Percentiles rank a stretch among this genome's conserved stretches.
These are phyloP conservation scores for Cystobasidium ongulense DNA, from an alignment of 768 basidiomycete genomes.

Conservation along the genomic window DNA sequence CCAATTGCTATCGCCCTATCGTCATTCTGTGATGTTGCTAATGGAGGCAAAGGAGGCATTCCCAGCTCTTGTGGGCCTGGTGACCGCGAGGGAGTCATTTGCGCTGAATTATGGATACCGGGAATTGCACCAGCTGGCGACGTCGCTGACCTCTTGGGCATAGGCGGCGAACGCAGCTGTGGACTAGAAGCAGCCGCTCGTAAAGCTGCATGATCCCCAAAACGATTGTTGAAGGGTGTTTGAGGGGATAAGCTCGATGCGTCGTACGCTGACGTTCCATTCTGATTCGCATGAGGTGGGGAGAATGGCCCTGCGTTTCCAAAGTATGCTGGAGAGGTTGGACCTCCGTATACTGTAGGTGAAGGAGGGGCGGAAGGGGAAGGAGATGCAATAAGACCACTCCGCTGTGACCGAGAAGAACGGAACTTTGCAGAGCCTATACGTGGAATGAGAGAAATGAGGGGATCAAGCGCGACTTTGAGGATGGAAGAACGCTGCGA, in stretches of 20 bases:
- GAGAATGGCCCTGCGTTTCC: not conserved
- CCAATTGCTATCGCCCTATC: not conserved
- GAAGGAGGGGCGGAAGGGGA: constrained; percentile 18
- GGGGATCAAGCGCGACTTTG: constrained; percentile 27
- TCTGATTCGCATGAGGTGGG: not conserved
- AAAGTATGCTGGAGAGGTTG: not conserved
- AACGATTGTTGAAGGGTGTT: constrained; percentile 21
- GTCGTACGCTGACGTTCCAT: constrained; percentile 11
- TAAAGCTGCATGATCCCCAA: not conserved
- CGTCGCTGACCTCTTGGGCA: constrained; percentile 21
- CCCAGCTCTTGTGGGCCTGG: not conserved
- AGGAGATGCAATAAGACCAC: constrained; percentile 34
- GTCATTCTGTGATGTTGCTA: not conserved
- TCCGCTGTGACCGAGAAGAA: constrained; percentile 31
- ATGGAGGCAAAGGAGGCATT: not conserved
- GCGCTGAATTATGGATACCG: not conserved
- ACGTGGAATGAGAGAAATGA: constrained; percentile 26
- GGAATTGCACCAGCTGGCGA: constrained; percentile 3
- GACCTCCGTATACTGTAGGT: constrained; percentile 4
- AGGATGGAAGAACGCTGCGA: constrained; percentile 30
- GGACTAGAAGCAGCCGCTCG: constrained; percentile 10
- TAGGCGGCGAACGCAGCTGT: constrained; percentile 7
- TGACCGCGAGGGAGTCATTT: not conserved
- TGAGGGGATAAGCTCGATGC: constrained; percentile 7
- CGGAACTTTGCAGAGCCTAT: constrained; percentile 3